A percentile compares a stretch with the other conserved stretches of the same genome.
These are phyloP conservation scores for Solanum megistacrolobum DNA, from an alignment of 257 asterid genomes.

Conservation along the genomic window DNA sequence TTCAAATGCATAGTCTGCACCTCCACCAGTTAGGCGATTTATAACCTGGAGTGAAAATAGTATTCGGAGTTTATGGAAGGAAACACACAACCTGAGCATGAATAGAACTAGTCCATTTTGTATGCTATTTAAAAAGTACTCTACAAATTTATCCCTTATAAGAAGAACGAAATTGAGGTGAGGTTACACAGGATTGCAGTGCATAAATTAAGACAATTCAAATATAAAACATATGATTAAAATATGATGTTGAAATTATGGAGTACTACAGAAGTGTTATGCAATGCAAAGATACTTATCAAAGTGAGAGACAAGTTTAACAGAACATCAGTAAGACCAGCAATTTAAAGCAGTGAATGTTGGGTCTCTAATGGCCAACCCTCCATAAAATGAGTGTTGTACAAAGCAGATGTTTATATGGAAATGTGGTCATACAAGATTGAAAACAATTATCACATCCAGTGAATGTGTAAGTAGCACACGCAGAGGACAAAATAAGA, in stretches of 20 bases:
- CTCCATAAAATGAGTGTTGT: background rate
- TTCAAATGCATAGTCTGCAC: conserved; percentile 89
- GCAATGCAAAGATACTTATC: background rate
- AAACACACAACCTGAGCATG: background rate
- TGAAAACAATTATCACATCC: background rate
- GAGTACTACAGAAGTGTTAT: background rate
- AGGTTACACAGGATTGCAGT: background rate
- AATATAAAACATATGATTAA: background rate
- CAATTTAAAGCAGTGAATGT: background rate
- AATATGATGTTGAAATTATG: background rate
- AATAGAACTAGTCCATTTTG: background rate
- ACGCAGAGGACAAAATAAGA: background rate
- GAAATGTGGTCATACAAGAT: background rate
- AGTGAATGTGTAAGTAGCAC: background rate
- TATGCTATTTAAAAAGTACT: background rate
- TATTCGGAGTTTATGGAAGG: background rate
- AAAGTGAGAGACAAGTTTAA: background rate
- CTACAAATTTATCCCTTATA: background rate
- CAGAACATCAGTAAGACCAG: background rate
- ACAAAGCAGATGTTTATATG: background rate
- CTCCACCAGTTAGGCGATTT: conserved; percentile 69
- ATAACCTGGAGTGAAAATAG: conserved; percentile 41
- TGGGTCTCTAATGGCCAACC: background rate
- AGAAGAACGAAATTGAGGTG: background rate
- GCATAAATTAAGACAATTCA: background rate